Conservation (phyloP, 2,329 filamentous ascomycete species). For the Penicillium sp. region DNA sequence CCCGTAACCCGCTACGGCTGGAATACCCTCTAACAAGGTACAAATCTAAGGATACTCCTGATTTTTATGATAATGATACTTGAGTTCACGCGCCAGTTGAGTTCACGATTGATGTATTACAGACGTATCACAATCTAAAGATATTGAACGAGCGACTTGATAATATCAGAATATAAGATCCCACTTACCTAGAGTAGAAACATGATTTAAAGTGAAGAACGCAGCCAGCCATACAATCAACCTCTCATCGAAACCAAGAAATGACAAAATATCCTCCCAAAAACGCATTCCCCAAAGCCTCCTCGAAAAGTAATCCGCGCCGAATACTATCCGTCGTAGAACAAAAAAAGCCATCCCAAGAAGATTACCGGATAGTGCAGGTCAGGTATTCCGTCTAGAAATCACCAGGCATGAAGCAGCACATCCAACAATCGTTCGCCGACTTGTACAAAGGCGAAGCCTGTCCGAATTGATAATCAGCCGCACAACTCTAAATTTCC, state of each 20-base stretch:
- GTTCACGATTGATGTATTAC: too few species aligned
- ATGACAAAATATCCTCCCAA: not conserved
- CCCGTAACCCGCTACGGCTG: too few species aligned
- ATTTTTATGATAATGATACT: too few species aligned
- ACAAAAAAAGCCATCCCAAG: not conserved
- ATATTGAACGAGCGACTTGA: not conserved
- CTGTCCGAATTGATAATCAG: constrained; percentile 15
- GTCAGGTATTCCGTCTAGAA: too few species aligned
- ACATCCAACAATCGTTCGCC: constrained; percentile 14
- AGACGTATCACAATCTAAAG: not conserved
- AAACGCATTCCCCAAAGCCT: not conserved
- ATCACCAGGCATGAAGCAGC: constrained; percentile 20
- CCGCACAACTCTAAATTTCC: not conserved
- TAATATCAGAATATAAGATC: not conserved
- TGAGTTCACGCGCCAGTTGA: too few species aligned
- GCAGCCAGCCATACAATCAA: constrained; percentile 1
- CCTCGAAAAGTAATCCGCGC: not conserved
- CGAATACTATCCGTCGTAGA: not conserved
- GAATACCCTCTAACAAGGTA: too few species aligned
- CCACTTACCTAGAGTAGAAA: not conserved
- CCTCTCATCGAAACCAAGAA: not conserved
- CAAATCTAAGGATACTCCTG: too few species aligned
- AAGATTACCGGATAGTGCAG: too few species aligned
- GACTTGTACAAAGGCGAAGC: constrained; percentile 15
- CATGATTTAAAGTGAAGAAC: not conserved